phyloP scores from a whole-genome alignment of 495 filamentous ascomycete genomes.

The Neurospora sp. region DNA sequence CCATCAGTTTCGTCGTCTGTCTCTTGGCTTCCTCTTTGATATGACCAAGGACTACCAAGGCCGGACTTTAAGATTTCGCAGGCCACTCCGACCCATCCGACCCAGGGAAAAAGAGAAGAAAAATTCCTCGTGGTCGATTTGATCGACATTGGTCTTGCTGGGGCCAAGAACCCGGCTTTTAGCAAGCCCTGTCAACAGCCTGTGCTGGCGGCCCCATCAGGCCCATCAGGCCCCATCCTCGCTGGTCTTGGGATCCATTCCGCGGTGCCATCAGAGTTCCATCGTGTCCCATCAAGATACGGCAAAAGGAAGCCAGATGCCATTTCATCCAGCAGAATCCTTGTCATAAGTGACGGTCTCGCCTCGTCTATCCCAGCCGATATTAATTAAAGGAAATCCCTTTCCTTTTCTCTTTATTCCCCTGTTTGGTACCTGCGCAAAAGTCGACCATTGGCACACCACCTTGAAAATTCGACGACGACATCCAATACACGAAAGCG shows the following conservation, averaged over 20 bases:
- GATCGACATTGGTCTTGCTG: not conserved
- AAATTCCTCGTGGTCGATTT: not conserved
- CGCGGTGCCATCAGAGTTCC: not conserved
- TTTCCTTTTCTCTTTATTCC: not conserved
- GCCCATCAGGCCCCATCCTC: not conserved
- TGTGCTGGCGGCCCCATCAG: not conserved
- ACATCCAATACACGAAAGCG: not conserved
- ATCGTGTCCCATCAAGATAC: not conserved
- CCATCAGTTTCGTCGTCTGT: not conserved
- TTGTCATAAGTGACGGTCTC: not conserved
- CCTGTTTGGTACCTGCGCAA: not conserved
- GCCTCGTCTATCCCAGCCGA: not conserved
- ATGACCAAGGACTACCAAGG: not conserved
- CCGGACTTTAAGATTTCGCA: not conserved
- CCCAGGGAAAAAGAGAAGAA: not conserved
- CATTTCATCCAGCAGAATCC: not conserved
- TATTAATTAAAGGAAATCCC: not conserved
- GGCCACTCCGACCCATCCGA: not conserved
- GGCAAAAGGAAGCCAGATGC: not conserved
- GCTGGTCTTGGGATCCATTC: not conserved
- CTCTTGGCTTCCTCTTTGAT: not conserved
- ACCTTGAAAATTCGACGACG: not conserved
- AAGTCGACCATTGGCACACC: not conserved
- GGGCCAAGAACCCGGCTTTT: not conserved
- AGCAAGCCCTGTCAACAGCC: not conserved